phyloP scores from a whole-genome alignment of 805 yeast genomes.

The Wickerhamiella spandovensis region DNA sequence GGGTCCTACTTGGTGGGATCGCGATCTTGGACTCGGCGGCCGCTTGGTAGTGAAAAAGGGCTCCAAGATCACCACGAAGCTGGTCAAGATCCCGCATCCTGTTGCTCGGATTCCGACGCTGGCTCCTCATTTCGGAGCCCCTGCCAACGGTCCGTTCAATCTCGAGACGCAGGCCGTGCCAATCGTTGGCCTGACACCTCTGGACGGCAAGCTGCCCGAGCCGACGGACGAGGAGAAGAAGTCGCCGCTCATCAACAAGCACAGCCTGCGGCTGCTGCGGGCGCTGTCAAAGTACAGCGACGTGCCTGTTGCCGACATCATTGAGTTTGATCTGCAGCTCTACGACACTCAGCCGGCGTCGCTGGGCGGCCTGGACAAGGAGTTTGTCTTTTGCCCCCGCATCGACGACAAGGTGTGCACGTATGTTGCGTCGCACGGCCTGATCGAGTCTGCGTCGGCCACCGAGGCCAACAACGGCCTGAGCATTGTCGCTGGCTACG shows the following conservation, averaged over 20 bases:
- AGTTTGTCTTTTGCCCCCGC: slow-evolving; percentile 70
- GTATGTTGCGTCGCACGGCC: slow-evolving; percentile 51
- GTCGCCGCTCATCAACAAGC: slow-evolving; percentile 58
- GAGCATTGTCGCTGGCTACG: slow-evolving; percentile 52
- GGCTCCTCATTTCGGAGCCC: slow-evolving; percentile 77
- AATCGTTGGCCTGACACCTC: slow-evolving; percentile 44
- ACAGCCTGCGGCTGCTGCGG: slow-evolving; percentile 53
- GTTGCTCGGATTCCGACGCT: slow-evolving; percentile 70
- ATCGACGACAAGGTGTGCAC: slow-evolving; percentile 78
- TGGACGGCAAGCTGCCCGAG: slow-evolving; percentile 18
- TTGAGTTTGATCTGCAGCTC: slow-evolving; percentile 63
- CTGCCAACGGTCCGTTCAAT: slow-evolving; percentile 59
- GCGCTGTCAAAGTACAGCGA: slow-evolving; percentile 51
- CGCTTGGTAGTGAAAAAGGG: slow-evolving; percentile 42
- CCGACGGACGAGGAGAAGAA: slow-evolving; percentile 48
- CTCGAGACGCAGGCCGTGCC: slow-evolving; percentile 73
- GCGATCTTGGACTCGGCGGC: slow-evolving; percentile 80
- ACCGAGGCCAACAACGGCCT: slow-evolving; percentile 22
- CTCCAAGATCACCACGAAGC: slow-evolving; percentile 22
- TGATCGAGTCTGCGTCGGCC: slow-evolving; percentile 35
- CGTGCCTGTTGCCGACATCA: slow-evolving; percentile 45
- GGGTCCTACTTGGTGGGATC: slow-evolving; percentile 57
- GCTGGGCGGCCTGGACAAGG: slow-evolving; percentile 64
- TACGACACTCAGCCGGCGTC: slow-evolving; percentile 72
- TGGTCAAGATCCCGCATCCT: slow-evolving; percentile 29